Percentiles rank a stretch among this genome's conserved stretches.
These are phyloP conservation scores for Pascua sp. DNA, from an alignment of 1,284 basidiomycete species.

Conservation along the genomic window DNA sequence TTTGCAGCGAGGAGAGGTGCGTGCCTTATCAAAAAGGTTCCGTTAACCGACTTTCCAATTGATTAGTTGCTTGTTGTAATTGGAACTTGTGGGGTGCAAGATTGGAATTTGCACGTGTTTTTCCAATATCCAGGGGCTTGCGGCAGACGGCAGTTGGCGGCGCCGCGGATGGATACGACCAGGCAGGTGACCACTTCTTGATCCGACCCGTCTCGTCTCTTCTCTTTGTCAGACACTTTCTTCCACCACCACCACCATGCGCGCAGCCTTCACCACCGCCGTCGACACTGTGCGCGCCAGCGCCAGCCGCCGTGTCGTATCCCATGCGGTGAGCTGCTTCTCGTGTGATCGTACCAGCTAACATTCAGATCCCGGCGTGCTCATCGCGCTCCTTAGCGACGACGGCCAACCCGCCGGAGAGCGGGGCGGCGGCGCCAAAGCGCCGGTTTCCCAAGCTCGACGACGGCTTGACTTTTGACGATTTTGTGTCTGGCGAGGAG, in stretches of 20 bases:
- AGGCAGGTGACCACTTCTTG: no score
- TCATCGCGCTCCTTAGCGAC: slow-evolving; percentile 30
- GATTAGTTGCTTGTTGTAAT: no score
- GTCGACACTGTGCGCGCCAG: slow-evolving; percentile 4
- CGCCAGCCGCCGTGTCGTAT: slow-evolving; percentile 4
- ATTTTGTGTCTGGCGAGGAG: slow-evolving; percentile 69
- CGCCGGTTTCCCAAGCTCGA: slow-evolving; percentile 54
- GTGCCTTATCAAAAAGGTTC: no score
- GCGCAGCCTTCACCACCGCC: slow-evolving; percentile 3
- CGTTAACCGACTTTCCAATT: no score
- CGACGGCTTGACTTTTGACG: slow-evolving; percentile 73
- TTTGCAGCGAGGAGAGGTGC: no score
- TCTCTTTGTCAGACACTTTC: no score
- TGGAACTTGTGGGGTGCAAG: no score
- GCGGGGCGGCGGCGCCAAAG: slow-evolving; percentile 10
- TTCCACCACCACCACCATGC: slow-evolving; percentile 3
- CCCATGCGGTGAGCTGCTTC: slow-evolving; percentile 2
- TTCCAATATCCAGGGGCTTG: no score
- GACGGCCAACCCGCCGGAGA: slow-evolving; percentile 15
- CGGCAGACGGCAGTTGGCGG: no score
- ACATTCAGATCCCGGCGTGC: slow-evolving; percentile 10
- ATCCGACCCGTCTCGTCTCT: no score
- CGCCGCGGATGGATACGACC: no score
- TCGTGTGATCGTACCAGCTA: neutral
- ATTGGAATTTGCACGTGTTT: no score